Evolutionary conservation across 148 eudicot genomes (phyloP), one percentile per base, ranked within the genome.

Genomic region (Silene latifolia): DNA sequence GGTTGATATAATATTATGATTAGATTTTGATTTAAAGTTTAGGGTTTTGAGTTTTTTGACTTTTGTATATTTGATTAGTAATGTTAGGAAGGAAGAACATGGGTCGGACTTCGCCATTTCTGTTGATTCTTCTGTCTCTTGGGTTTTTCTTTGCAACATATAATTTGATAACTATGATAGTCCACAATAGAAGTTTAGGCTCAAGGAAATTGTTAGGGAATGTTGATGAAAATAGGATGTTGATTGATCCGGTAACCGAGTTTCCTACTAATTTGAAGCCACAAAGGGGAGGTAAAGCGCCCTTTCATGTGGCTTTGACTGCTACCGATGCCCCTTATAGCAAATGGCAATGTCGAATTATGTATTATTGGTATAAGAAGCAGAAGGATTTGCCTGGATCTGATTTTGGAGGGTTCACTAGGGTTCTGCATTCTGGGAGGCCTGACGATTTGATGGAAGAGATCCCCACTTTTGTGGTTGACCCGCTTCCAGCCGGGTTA

Each of bases 341-440:
- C 78, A 83, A 89, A 89, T 95, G 97, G 99, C 99, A 95, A 80
- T 92, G 99, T 72, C 86, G 99, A 62, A 86, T 95, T 78, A 95
- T 95, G 99, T 95, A 92, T 71, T 95, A 95, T 75, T 95, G 99
- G 99, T 95, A 95, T 72, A 95, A 89, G 88, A 87, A 89, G 79
- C 86, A 82, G 76, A 89, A 81, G 76, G 88, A 86, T 63, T 70
- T 85, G 85, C 87, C 89, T 75, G 96, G 91, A 82, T 92, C 99
- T 69, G 97, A 92, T 71, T 89, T 95, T 84, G 99, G 99, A 63
- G 91, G 91, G 46, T 92, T 92, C 60, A 95, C 99, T 58, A 80
- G 99, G 87, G 86, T 95, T 83, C 69, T 95, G 83, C 99, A 95
- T 83, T 95, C 97, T 9, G 99, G 99, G 60, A 88, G 72, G 23